Base-by-base conservation (phyloP, 2,329 filamentous ascomycete species). In the Aureobasidium sp. region DNA sequence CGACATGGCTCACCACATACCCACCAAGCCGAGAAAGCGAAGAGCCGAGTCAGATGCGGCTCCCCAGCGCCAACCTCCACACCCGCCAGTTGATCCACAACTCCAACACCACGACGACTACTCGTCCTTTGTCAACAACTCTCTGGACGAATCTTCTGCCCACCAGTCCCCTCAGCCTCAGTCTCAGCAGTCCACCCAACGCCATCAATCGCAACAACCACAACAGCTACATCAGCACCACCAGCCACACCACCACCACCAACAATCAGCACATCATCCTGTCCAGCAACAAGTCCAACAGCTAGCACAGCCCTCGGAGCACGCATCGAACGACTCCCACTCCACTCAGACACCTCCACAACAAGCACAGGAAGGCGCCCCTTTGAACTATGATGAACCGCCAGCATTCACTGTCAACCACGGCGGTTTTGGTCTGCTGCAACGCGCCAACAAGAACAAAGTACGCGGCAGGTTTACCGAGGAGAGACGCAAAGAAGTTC, bases 381-480 rank as follows among this genome's bases (percentile, higher is more conserved):
- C 58, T 25, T 29, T 44, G 14, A 29, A 6, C 37, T n/a, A 31
- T 70, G 74, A 60, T 74, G 75, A 62, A 20, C 15, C 48, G 2
- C 48, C 49, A 34, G 41, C 60, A n/a, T 62, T 62, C 60, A 74
- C 72, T 63, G 70, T 76, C 63, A 72, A 74, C 39, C 72, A 73
- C 17, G 55, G 52, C 20, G 63, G 65, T 11, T 64, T 63, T 51
- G 64, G 64, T 14, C 52, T 66, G 22, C 47, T 66, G 3, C 51
- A 59, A 74, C 75, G 66, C 69, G 73, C 31, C 42, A 69, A 9
- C 73, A 69, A 67, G 78, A 65, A 61, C 72, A 82, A 83, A 66
- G 78, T 80, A 6, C 77, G 84, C 47, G 80, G 81, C 3, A 76
- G 80, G n/a, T 86, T 86, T 67, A 77, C 79, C 34, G 81, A 83